Conservation (phyloP, 2,329 filamentous ascomycete genomes). For the Delphinella strobiligena region DNA sequence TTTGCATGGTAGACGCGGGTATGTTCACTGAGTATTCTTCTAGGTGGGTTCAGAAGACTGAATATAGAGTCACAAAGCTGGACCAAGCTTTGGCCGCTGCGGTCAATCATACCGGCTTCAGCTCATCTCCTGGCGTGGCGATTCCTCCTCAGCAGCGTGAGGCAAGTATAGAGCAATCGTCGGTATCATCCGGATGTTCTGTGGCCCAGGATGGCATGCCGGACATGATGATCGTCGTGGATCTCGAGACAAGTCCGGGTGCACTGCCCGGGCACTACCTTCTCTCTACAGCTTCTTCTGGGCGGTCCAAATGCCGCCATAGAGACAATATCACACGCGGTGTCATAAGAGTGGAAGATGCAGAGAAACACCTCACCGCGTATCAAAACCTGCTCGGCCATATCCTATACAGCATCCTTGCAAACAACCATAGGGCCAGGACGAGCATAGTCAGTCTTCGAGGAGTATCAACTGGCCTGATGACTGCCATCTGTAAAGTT, state of each 20-base stretch:
- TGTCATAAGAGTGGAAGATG: constrained; percentile 16
- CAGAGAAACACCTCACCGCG: constrained; percentile 18
- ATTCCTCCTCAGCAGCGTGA: not conserved
- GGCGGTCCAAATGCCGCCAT: not conserved
- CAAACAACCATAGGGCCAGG: constrained; percentile 14
- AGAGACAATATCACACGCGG: constrained; percentile 17
- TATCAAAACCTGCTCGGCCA: constrained; percentile 22
- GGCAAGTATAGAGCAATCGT: no score
- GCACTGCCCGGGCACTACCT: constrained; percentile 20
- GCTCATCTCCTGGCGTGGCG: not conserved
- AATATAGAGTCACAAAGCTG: constrained; percentile 24
- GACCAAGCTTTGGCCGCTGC: constrained; percentile 24
- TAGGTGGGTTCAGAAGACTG: constrained; percentile 29
- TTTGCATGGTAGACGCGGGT: not conserved
- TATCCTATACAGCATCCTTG: constrained; percentile 22
- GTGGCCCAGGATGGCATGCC: constrained; percentile 11
- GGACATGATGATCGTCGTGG: constrained; percentile 27
- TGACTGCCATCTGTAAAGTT: constrained; percentile 24
- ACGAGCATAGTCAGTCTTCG: constrained; percentile 13
- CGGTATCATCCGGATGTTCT: not conserved
- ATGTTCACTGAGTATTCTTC: constrained; percentile 10
- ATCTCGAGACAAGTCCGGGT: constrained; percentile 24
- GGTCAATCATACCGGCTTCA: constrained; percentile 6
- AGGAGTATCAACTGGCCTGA: constrained; percentile 20
- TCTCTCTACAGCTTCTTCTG: constrained; percentile 5